Conservation (phyloP, 805 yeast species). For the Hyphopichia homilentoma region DNA sequence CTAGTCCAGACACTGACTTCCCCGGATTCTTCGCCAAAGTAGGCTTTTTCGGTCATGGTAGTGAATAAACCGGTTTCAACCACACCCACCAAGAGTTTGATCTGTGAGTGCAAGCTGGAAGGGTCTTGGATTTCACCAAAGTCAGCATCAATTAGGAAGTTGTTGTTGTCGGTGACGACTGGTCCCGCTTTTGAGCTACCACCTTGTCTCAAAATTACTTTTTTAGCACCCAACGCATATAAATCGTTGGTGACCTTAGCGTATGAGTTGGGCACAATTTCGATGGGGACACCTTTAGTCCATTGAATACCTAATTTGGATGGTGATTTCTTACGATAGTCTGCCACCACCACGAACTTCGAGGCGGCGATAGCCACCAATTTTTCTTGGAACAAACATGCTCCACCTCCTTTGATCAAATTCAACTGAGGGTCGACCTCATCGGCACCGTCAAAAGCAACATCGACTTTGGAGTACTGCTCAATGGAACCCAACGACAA, state of each 20-base stretch:
- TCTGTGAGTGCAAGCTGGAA: constrained; percentile 51
- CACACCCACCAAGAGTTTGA: constrained; percentile 83
- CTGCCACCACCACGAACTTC: constrained; percentile 85
- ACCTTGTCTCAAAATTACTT: constrained; percentile 73
- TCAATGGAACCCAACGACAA: constrained; percentile 77
- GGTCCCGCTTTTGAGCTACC: constrained; percentile 96
- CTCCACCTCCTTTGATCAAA: constrained; percentile 98
- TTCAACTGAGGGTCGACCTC: constrained; percentile 82
- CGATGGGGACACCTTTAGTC: constrained; percentile 93
- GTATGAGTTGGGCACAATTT: constrained; percentile 86
- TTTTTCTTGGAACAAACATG: constrained; percentile 94
- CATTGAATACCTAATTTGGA: constrained; percentile 69
- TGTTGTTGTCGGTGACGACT: constrained; percentile 91
- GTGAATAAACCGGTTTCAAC: constrained; percentile 94
- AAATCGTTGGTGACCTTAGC: constrained; percentile 70
- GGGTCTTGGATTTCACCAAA: constrained; percentile 70
- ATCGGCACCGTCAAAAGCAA: constrained; percentile 98
- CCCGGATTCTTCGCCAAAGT: constrained; percentile 87
- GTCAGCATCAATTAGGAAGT: constrained; percentile 88
- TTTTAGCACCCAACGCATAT: constrained; percentile 57
- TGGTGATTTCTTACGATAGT: constrained; percentile 76
- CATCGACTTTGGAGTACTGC: constrained; percentile 76
- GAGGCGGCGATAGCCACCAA: constrained; percentile 79
- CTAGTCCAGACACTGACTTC: constrained; percentile 22
- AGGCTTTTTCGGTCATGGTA: constrained; percentile 70